Evolutionary conservation across 2,329 filamentous ascomycete genomes (phyloP).

Genomic region (Xylariaceae sp.): DNA sequence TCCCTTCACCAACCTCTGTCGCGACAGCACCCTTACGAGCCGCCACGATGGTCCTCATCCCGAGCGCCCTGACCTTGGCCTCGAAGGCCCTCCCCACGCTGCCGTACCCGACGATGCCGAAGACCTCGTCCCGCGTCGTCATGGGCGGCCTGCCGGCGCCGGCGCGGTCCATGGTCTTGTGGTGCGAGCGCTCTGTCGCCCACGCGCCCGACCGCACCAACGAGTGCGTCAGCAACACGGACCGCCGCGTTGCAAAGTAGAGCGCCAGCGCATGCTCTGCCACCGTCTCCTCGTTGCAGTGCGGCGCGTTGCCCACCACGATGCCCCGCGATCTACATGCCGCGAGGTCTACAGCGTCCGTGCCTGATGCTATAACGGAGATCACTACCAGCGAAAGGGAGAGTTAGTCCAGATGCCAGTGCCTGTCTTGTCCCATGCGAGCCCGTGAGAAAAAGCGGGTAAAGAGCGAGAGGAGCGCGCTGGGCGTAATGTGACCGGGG

Average conservation of each 20-base stretch:
- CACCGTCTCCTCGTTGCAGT: slow-evolving; percentile 33
- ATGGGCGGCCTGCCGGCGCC: slow-evolving; percentile 25
- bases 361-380: slow-evolving; percentile 33
- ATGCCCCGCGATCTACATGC: slow-evolving; percentile 31
- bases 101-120: slow-evolving; percentile 31
- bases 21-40: slow-evolving; percentile 24
- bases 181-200: slow-evolving; percentile 23
- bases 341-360: slow-evolving; percentile 33
- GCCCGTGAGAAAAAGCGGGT: too few species aligned
- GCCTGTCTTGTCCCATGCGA: too few species aligned
- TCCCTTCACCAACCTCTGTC: slow-evolving; percentile 12
- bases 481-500: not conserved
- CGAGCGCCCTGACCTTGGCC: slow-evolving; percentile 17
- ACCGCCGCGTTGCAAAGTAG: slow-evolving; percentile 36
- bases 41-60: slow-evolving; percentile 26
- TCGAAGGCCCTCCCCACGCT: slow-evolving; percentile 26
- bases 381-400: too few species aligned
- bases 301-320: slow-evolving; percentile 33
- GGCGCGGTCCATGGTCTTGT: slow-evolving; percentile 20
- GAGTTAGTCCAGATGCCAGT: too few species aligned
- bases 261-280: slow-evolving; percentile 45
- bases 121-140: slow-evolving; percentile 22
- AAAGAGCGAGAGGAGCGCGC: not conserved
- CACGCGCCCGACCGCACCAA: slow-evolving; percentile 26
- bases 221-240: slow-evolving; percentile 29